phyloP scores from a whole-genome alignment of 2,329 filamentous ascomycete species.

The Alternaria gaisen region DNA sequence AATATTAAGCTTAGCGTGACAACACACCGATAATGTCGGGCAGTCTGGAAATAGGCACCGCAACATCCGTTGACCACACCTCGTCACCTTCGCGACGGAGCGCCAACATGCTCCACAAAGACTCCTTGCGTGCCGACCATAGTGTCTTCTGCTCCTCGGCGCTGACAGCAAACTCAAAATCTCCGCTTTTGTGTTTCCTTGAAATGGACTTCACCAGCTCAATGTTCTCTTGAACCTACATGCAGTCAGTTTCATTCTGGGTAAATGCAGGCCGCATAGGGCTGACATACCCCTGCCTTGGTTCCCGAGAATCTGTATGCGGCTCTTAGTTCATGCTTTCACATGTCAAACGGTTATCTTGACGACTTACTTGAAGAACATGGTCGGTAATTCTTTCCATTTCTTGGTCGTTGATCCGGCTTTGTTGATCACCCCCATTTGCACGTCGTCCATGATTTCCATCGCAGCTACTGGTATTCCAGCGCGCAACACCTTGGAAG shows the following conservation, averaged over 20 bases:
- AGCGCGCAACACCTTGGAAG: constrained; percentile 77
- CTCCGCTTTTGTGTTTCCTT: constrained; percentile 64
- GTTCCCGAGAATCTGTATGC: constrained; percentile 72
- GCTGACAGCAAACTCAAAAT: constrained; percentile 65
- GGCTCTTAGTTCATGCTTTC: constrained; percentile 33
- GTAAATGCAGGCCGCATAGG: constrained; percentile 22
- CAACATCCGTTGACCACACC: constrained; percentile 69
- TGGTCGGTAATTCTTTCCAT: constrained; percentile 79
- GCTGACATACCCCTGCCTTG: constrained; percentile 63
- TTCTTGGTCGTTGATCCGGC: constrained; percentile 73
- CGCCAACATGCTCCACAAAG: constrained; percentile 68
- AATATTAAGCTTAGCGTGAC: neutral
- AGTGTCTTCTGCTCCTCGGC: constrained; percentile 64
- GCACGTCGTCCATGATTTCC: constrained; percentile 89
- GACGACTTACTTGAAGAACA: constrained; percentile 76
- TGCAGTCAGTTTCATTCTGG: constrained; percentile 41
- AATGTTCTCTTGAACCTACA: constrained; percentile 76
- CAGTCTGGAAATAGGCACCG: constrained; percentile 67
- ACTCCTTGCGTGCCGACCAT: constrained; percentile 69
- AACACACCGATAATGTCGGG: constrained; percentile 67
- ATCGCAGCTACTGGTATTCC: constrained; percentile 78
- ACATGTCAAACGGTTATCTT: constrained; percentile 3
- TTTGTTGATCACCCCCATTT: constrained; percentile 84
- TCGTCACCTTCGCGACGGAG: constrained; percentile 64
- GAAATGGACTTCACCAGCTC: constrained; percentile 73